phyloP scores from a whole-genome alignment of 352 stramenopile species.

The Phytophthora tubulina region DNA sequence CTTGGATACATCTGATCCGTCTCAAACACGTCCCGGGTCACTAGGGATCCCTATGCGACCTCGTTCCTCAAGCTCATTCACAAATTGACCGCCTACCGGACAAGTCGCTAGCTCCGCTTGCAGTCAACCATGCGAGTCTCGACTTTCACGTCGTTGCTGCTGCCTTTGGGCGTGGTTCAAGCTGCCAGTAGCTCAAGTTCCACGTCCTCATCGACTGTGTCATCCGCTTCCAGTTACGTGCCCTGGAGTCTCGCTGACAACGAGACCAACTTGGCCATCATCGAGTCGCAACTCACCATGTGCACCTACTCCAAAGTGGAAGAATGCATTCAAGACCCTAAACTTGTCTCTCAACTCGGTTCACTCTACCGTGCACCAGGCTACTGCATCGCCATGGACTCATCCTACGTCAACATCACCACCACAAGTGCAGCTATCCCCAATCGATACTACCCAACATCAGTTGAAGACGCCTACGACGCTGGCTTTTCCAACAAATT shows the following conservation, averaged over 20 bases:
- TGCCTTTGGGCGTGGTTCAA: constrained; percentile 21
- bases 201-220: constrained; percentile 17
- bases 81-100: constrained; percentile 11
- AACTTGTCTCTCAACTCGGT: constrained; percentile 46
- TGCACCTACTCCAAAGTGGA: constrained; percentile 74
- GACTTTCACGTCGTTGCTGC: constrained; percentile 24
- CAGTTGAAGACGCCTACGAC: constrained; percentile 54
- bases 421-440: constrained; percentile 45
- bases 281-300: constrained; percentile 53
- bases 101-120: not conserved
- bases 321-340: constrained; percentile 59
- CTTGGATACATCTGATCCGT: constrained; percentile 39
- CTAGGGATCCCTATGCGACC: constrained; percentile 15
- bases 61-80: constrained; percentile 13
- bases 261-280: constrained; percentile 37
- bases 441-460: constrained; percentile 66
- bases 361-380: constrained; percentile 50
- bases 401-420: constrained; percentile 54
- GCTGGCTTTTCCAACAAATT: constrained; percentile 68
- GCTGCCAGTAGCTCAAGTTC: constrained; percentile 19
- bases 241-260: constrained; percentile 59
- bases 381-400: constrained; percentile 62
- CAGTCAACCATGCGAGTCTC: constrained; percentile 14
- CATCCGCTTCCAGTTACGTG: constrained; percentile 38
- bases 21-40: constrained; percentile 10